Conservation (phyloP, 768 basidiomycete genomes). For the Termitomyces sp. region DNA sequence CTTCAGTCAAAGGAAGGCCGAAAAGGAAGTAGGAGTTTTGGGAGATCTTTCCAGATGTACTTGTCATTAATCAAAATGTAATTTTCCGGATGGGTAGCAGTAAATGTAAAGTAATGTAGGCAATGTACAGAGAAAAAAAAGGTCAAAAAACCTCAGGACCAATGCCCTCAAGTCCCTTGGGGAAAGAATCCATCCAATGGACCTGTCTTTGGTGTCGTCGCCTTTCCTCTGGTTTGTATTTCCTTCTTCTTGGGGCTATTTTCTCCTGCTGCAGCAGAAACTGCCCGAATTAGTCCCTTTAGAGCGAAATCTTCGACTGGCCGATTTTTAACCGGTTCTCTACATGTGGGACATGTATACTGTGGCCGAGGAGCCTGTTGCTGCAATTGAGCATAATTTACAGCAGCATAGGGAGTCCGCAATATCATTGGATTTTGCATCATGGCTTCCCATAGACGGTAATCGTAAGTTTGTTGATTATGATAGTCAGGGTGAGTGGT, state of each 20-base stretch:
- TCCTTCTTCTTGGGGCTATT: conserved; percentile 30
- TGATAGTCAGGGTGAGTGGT: too few relatives aligned
- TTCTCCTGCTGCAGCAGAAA: conserved; percentile 48
- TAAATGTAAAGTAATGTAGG: not conserved
- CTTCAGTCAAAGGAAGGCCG: conserved; percentile 31
- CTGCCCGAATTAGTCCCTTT: conserved; percentile 47
- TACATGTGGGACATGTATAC: conserved; percentile 68
- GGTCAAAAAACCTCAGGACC: not conserved
- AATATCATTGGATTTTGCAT: too few relatives aligned
- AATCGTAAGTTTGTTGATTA: too few relatives aligned
- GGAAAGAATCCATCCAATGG: conserved; percentile 50
- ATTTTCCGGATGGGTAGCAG: not conserved
- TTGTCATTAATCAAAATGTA: not conserved
- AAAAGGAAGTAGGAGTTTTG: conserved; percentile 25
- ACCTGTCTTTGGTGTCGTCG: conserved; percentile 14
- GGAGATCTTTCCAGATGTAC: not conserved
- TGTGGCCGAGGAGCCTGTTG: conserved; percentile 34
- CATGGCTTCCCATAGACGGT: too few relatives aligned
- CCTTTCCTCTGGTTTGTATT: conserved; percentile 15
- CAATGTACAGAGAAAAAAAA: not conserved
- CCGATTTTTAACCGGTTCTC: conserved; percentile 38
- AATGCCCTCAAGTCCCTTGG: not conserved
- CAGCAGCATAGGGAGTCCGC: conserved; percentile 23
- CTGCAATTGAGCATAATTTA: conserved; percentile 20
- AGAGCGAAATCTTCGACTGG: conserved; percentile 60